phyloP scores from a whole-genome alignment of 768 basidiomycete species.

The Fistulinella prunicolor region DNA sequence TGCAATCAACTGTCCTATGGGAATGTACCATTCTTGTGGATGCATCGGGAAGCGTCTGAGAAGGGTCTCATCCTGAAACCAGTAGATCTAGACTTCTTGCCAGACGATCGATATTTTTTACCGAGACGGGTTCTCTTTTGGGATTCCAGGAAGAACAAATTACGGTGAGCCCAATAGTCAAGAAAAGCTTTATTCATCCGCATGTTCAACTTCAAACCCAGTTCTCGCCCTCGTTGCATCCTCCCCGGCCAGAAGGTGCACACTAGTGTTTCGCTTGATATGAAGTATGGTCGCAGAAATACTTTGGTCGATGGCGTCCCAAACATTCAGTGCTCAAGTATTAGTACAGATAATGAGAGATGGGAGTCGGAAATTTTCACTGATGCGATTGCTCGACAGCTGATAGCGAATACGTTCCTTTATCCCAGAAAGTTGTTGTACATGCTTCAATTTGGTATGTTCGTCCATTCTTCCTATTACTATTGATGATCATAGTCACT shows the following conservation, averaged over 20 bases:
- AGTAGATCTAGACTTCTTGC: constrained; percentile 27
- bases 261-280: constrained; percentile 22
- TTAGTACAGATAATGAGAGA: neutral
- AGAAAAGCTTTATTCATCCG: too few relatives aligned
- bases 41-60: constrained; percentile 30
- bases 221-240: constrained; percentile 29
- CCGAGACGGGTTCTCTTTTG: too few relatives aligned
- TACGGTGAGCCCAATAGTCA: too few relatives aligned
- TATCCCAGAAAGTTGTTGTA: constrained; percentile 20
- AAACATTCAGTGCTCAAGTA: neutral
- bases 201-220: too few relatives aligned
- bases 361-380: constrained; percentile 26
- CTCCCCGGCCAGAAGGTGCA: constrained; percentile 28
- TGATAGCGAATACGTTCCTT: constrained; percentile 17
- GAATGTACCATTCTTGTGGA: constrained; percentile 32
- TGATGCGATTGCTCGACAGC: constrained; percentile 11
- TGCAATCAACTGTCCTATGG: too few relatives aligned
- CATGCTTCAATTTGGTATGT: constrained; percentile 20
- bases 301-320: constrained; percentile 22
- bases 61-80: constrained; percentile 27
- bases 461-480: neutral
- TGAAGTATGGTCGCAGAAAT: constrained; percentile 17
- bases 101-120: too few relatives aligned
- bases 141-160: too few relatives aligned
- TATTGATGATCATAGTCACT: neutral